A percentile compares a stretch with the other conserved stretches of the same genome.
These are phyloP conservation scores for Pulveroboletus sp. DNA, from an alignment of 768 basidiomycete species.

Conservation along the genomic window DNA sequence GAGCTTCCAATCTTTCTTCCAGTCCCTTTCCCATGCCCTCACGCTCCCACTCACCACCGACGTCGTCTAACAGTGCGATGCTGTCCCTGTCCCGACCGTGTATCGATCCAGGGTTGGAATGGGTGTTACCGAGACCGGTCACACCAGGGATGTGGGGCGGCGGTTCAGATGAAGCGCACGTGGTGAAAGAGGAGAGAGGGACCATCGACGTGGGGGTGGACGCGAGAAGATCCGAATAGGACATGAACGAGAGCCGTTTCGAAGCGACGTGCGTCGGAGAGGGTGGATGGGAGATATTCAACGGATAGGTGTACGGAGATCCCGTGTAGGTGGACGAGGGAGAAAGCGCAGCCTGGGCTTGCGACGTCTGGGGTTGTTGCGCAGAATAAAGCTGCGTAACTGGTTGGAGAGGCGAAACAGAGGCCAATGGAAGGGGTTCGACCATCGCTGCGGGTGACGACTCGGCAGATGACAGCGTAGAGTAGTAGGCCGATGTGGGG, in stretches of 20 bases:
- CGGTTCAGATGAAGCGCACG: constrained; percentile 51
- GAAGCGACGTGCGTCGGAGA: constrained; percentile 45
- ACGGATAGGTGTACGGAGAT: constrained; percentile 22
- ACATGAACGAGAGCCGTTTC: constrained; percentile 85
- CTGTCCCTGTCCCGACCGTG: constrained; percentile 36
- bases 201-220: constrained; percentile 70
- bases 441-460: constrained; percentile 39
- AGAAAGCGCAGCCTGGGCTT: constrained; percentile 11
- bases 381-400: constrained; percentile 13
- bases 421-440: constrained; percentile 23
- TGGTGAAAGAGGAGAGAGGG: constrained; percentile 70
- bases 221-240: constrained; percentile 79
- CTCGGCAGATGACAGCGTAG: constrained; percentile 35
- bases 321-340: constrained; percentile 25
- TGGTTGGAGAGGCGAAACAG: constrained; percentile 22
- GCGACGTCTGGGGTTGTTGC: constrained; percentile 12
- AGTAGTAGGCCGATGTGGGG: constrained; percentile 48
- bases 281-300: constrained; percentile 33
- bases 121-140: constrained; percentile 35
- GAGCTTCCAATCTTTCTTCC: constrained; percentile 73
- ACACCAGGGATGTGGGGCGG: constrained; percentile 75
- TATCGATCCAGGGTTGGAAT: constrained; percentile 26
- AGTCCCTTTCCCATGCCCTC: constrained; percentile 79
- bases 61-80: constrained; percentile 50
- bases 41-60: constrained; percentile 84